Percentiles rank a stretch among this genome's conserved stretches.
These are phyloP conservation scores for Spergularia marina DNA, from an alignment of 148 eudicot genomes.

Conservation along the genomic window DNA sequence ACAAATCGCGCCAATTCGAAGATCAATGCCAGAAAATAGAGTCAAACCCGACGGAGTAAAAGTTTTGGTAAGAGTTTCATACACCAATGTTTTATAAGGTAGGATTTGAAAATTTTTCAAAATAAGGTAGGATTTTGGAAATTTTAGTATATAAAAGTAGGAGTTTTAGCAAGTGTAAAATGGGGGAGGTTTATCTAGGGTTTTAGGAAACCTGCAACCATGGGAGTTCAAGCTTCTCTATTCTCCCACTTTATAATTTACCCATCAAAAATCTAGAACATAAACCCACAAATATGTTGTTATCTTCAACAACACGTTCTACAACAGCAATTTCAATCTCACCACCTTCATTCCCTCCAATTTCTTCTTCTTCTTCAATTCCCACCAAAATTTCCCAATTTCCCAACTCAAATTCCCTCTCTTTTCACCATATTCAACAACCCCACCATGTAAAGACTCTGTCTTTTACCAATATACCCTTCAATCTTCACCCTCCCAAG, in stretches of 20 bases:
- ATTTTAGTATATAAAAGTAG: no score
- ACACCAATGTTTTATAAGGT: no score
- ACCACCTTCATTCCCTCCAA: slow-evolving; percentile 7
- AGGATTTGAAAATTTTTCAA: no score
- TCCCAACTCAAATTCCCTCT: not conserved
- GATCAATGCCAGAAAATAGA: no score
- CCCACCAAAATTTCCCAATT: not conserved
- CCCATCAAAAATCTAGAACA: not conserved
- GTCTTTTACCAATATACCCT: slow-evolving; percentile 17
- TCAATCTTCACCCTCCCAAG: not conserved
- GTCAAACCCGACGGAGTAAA: no score
- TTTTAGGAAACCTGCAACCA: slow-evolving; percentile 7
- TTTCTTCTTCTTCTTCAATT: not conserved
- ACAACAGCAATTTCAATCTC: slow-evolving; percentile 20
- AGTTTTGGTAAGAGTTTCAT: no score
- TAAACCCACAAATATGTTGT: not conserved
- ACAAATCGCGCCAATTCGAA: no score
- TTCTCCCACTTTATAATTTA: not conserved
- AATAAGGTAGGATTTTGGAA: no score
- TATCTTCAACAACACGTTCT: slow-evolving; percentile 9
- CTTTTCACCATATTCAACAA: not conserved
- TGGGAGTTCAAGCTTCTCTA: not conserved
- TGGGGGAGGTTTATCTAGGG: slow-evolving; percentile 25
- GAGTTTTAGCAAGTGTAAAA: not conserved
- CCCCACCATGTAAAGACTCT: slow-evolving; percentile 1